Conservation (phyloP, 2,329 filamentous ascomycete genomes). For the Cyanodermella asteris region DNA sequence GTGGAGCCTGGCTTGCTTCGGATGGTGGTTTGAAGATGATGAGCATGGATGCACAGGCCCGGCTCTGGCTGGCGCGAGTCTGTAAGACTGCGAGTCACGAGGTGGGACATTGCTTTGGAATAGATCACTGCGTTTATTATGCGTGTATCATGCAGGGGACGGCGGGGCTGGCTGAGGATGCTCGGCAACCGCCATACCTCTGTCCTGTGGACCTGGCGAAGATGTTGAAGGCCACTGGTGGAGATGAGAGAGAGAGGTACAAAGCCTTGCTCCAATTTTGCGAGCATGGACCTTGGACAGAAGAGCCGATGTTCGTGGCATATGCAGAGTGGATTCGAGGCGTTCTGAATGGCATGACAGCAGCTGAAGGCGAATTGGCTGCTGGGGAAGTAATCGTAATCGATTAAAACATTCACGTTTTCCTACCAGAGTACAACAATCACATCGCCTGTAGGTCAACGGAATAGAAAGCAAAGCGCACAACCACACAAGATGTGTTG, state of each 20-base stretch:
- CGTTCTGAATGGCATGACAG: no score
- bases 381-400: no score
- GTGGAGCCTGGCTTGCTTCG: constrained; percentile 5
- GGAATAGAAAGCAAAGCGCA: no score
- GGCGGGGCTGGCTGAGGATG: constrained; percentile 13
- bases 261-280: constrained; percentile 10
- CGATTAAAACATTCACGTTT: no score
- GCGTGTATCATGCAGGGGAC: constrained; percentile 16
- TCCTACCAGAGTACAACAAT: no score
- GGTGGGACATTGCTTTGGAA: constrained; percentile 43
- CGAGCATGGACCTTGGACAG: constrained; percentile 1
- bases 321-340: no score
- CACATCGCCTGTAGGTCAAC: no score
- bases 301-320: no score
- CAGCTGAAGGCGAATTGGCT: no score
- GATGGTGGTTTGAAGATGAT: constrained; percentile 6
- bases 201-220: constrained; percentile 14
- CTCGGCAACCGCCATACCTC: constrained; percentile 14
- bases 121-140: constrained; percentile 36
- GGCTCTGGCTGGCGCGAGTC: constrained; percentile 35
- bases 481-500: no score
- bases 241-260: constrained; percentile 8
- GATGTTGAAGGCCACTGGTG: constrained; percentile 9
- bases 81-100: constrained; percentile 42
- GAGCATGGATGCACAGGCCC: constrained; percentile 8